phyloP scores from a whole-genome alignment of 371 early-diverging fungal species.

The Thermomucor indicae-seudaticae region DNA sequence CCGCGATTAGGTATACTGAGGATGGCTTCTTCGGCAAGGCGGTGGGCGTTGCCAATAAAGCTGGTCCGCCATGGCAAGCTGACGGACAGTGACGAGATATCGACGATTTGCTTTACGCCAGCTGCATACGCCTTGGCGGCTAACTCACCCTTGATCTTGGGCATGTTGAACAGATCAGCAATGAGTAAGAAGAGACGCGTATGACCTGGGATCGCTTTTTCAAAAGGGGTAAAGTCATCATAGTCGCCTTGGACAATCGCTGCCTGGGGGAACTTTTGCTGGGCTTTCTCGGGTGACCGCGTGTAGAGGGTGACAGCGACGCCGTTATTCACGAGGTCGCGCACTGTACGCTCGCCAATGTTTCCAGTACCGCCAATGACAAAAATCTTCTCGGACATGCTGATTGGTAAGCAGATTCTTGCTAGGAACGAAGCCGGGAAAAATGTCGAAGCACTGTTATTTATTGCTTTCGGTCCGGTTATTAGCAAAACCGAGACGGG shows the following conservation, averaged over 20 bases:
- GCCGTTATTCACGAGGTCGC: conserved; percentile 9
- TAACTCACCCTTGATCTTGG: neutral
- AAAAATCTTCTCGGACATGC: conserved; percentile 19
- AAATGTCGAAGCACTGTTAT: too few relatives aligned
- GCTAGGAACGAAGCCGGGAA: too few relatives aligned
- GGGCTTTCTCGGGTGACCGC: conserved; percentile 5
- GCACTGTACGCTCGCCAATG: conserved; percentile 13
- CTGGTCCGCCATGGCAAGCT: conserved; percentile 16
- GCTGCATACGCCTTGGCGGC: conserved; percentile 22
- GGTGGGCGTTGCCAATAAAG: conserved; percentile 13
- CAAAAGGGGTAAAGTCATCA: conserved; percentile 9
- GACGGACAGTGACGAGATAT: conserved; percentile 17
- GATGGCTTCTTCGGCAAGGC: conserved; percentile 18
- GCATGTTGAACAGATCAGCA: neutral
- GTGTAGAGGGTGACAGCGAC: conserved; percentile 15
- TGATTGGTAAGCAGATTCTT: too few relatives aligned
- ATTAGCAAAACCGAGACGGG: too few relatives aligned
- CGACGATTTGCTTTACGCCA: conserved; percentile 30
- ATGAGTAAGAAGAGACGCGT: conserved; percentile 24
- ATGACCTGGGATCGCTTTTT: conserved; percentile 19
- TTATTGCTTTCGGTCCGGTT: too few relatives aligned
- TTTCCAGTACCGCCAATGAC: conserved; percentile 32
- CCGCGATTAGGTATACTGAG: conserved; percentile 19
- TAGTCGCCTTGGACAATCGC: conserved; percentile 26
- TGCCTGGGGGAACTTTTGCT: neutral